Conservation (phyloP, 2,329 filamentous ascomycete species). For the Fusarium paranaense region DNA sequence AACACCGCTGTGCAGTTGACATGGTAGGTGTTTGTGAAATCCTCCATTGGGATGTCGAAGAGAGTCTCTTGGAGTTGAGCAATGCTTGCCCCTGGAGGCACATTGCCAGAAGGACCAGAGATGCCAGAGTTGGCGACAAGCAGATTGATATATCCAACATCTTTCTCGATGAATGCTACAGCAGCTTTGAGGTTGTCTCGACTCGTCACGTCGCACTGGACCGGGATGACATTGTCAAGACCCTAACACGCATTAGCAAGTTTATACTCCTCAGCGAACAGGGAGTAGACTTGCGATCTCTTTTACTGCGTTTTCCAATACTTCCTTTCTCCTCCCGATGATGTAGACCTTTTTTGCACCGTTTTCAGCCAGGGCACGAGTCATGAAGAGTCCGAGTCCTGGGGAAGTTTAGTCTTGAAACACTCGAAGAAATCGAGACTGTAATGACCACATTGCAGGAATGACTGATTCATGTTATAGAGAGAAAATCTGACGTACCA, state of each 20-base stretch:
- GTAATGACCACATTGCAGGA: background rate
- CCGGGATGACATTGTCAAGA: background rate
- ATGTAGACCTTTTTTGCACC: background rate
- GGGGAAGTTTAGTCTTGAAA: background rate
- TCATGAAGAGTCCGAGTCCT: background rate
- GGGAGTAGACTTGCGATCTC: background rate
- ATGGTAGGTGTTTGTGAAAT: background rate
- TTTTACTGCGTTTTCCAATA: background rate
- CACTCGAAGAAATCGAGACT: background rate
- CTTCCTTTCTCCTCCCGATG: background rate
- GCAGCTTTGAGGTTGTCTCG: background rate
- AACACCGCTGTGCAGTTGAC: background rate
- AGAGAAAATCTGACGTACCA: background rate
- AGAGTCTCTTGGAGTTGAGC: background rate
- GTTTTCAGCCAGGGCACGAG: background rate
- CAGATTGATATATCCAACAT: background rate
- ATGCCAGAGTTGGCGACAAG: background rate
- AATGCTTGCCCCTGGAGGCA: background rate
- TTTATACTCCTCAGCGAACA: accelerated
- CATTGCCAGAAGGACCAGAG: background rate
- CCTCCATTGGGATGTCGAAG: background rate
- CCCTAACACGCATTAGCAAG: background rate
- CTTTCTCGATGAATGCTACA: background rate
- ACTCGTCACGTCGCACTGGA: background rate
- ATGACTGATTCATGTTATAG: background rate